phyloP scores from a whole-genome alignment of 805 yeast genomes.

The Monosporozyma servazzii region DNA sequence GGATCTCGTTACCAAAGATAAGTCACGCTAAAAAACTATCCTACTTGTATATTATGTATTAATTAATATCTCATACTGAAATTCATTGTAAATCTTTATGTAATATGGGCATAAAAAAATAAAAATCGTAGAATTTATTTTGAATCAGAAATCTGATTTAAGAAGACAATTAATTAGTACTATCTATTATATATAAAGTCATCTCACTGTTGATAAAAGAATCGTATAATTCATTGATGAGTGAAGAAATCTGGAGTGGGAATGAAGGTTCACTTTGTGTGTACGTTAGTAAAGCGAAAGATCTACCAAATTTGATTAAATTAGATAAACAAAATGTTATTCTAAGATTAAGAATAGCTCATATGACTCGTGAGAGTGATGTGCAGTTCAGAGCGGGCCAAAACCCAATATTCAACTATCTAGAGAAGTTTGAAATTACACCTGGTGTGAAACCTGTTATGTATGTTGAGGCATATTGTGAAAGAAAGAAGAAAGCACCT shows the following conservation, averaged over 20 bases:
- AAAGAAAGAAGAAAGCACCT: constrained; percentile 84
- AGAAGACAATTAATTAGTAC: neutral
- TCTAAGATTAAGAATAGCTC: constrained; percentile 72
- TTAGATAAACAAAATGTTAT: constrained; percentile 93
- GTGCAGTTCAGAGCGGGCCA: constrained; percentile 86
- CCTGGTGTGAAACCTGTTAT: constrained; percentile 55
- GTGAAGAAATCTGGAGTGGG: constrained; percentile 25
- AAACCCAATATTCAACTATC: constrained; percentile 81
- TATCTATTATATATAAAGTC: neutral
- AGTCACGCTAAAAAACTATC: neutral
- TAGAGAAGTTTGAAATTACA: constrained; percentile 55
- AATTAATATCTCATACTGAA: neutral
- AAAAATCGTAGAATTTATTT: neutral
- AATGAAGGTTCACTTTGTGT: constrained; percentile 52
- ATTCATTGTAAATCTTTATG: neutral
- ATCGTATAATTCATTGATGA: constrained; percentile 12
- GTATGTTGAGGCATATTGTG: constrained; percentile 52
- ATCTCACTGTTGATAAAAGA: neutral
- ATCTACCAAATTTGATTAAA: constrained; percentile 75
- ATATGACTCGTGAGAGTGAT: constrained; percentile 70
- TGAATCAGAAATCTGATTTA: neutral
- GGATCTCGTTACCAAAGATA: constrained; percentile 16
- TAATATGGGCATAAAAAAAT: neutral
- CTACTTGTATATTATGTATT: neutral
- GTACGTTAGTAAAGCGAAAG: constrained; percentile 72